Conservation (phyloP, 257 asterid species). For the Paraleonurus japonicus region DNA sequence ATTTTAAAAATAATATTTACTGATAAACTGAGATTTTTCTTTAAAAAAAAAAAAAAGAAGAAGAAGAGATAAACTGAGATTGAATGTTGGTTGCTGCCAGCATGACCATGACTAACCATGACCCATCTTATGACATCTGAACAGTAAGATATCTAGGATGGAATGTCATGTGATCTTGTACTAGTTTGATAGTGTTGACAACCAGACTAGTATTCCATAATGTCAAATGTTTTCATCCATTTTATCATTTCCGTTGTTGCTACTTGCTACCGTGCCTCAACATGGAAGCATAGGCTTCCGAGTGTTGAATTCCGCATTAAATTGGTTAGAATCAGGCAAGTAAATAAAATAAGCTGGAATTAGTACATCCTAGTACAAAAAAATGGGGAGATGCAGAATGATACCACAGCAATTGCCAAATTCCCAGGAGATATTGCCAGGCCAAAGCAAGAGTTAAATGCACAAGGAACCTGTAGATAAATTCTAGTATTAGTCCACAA, state of each 20-base stretch:
- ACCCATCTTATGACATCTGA: neutral
- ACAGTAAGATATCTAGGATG: neutral
- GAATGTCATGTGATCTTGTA: neutral
- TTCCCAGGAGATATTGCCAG: conserved; percentile 87
- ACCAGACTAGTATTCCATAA: neutral
- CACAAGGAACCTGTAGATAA: conserved; percentile 59
- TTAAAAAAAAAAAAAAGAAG: too few species aligned
- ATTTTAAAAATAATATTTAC: neutral
- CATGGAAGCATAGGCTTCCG: conserved; percentile 12
- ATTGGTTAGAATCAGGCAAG: conserved; percentile 1
- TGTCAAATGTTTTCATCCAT: neutral
- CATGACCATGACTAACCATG: neutral
- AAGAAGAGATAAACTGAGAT: neutral
- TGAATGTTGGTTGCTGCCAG: neutral
- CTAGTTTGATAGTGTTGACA: neutral
- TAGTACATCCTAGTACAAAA: conserved; percentile 12
- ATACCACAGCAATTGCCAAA: conserved; percentile 87
- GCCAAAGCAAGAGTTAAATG: conserved; percentile 82
- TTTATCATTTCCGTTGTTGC: neutral
- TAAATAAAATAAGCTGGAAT: neutral
- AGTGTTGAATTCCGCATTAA: neutral
- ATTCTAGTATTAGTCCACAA: conserved; percentile 26
- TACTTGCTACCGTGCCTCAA: conserved; percentile 11
- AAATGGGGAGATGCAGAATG: conserved; percentile 17
- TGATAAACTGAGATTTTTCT: neutral